Base-by-base conservation (phyloP, 306 rosid species). In the Rubus parviflorus region DNA sequence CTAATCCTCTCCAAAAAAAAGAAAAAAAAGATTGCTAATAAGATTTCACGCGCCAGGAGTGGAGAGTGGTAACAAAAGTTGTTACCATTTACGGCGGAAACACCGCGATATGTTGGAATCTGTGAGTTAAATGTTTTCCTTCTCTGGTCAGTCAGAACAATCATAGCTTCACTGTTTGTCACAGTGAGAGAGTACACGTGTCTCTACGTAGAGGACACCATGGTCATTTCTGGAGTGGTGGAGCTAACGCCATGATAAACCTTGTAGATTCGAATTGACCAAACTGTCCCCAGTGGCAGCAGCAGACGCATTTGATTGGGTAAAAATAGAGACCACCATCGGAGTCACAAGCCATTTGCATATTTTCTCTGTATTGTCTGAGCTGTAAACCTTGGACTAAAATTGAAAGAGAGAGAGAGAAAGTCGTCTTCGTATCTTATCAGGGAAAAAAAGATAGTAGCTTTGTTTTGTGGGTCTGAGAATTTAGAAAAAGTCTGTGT, bases 251-350 rank as follows among this genome's bases (percentile, higher is more conserved):
- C 83, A 72, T 68, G 77, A 79, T 67, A 16, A 63, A 4, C 51
- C 45, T 63, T n/a, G 20, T 56, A 41, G 70, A 35, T 16, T 65
- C 37, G 74, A 68, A 67, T 77, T 76, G 45, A 79, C 80, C 67
- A 80, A 78, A 72, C 54, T 45, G 58, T 48, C 89, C 91, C 78
- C 23, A 49, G 75, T 52, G 46, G 68, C 49, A 56, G 48, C 90
- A 67, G 83, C 79, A 74, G 64, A 56, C 78, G 72, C 42, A 37
- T 78, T 49, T 68, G 22, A 66, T 81, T 81, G 73, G 88, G 66
- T 72, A 69, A 42, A 43, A 38, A 40, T 73, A 41, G 70, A 74
- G 52, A 72, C 72, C 74, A 63, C 23, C 77, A 72, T 67, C 77
- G 67, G n/a, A 79, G n/a, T 25, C 65, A 46, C 10, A 12, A 58